These are phyloP conservation scores for Hymenoscyphus occultus DNA, from an alignment of 2,329 filamentous ascomycete genomes.

Conservation along the genomic window DNA sequence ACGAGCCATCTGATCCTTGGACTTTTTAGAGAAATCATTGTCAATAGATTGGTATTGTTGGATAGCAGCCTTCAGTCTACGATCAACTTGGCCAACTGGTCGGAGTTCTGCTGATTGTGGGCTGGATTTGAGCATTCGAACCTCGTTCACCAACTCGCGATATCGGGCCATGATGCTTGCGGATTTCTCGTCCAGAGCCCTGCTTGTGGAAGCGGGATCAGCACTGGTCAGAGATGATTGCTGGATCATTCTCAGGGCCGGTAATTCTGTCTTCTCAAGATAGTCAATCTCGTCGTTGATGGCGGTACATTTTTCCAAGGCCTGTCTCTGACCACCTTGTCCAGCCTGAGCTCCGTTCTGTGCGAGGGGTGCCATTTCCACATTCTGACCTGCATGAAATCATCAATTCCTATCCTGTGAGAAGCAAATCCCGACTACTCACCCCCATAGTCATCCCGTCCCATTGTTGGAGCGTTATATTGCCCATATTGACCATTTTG, in stretches of 20 bases:
- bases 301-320: slow-evolving; percentile 80
- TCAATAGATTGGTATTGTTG: slow-evolving; percentile 79
- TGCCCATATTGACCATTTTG: slow-evolving; percentile 37
- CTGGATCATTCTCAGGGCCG: slow-evolving; percentile 63
- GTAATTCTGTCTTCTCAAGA: slow-evolving; percentile 65
- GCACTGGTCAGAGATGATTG: slow-evolving; percentile 70
- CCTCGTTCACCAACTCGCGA: slow-evolving; percentile 72
- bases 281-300: slow-evolving; percentile 75
- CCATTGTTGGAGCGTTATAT: slow-evolving; percentile 40
- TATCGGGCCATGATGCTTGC: slow-evolving; percentile 81
- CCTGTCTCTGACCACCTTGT: slow-evolving; percentile 64
- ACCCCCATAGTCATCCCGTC: slow-evolving; percentile 41
- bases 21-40: slow-evolving; percentile 73
- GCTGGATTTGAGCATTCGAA: slow-evolving; percentile 79
- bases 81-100: slow-evolving; percentile 79
- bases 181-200: slow-evolving; percentile 69
- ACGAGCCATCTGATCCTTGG: slow-evolving; percentile 79
- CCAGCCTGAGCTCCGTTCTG: slow-evolving; percentile 46
- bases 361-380: slow-evolving; percentile 65
- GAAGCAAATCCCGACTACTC: slow-evolving; percentile 16
- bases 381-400: slow-evolving; percentile 37
- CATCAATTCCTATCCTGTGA: neutral
- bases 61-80: slow-evolving; percentile 76
- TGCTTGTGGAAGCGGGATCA: slow-evolving; percentile 64
- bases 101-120: slow-evolving; percentile 69